These are phyloP conservation scores for Guillardia theta DNA, from an alignment of 78 protist genomes.

Conservation along the genomic window DNA sequence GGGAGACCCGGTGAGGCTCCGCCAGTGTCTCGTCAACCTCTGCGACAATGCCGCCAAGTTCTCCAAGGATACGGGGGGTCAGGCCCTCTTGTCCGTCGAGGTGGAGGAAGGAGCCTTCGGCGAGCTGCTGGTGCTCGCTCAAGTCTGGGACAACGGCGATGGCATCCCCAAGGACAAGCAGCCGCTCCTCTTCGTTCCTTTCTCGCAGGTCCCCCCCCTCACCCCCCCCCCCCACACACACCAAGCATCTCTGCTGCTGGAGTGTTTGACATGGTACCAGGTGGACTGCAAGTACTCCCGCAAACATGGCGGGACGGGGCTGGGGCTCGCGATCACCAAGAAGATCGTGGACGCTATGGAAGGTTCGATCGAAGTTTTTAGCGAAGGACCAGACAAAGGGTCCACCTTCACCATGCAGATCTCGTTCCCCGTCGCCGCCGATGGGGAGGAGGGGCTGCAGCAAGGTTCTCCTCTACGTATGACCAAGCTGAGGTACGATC, in stretches of 20 bases:
- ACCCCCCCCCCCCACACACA: background rate
- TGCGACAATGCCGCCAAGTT: background rate
- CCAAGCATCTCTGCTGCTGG: no score
- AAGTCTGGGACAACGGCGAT: slow-evolving; percentile 3
- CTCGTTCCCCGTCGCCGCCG: no score
- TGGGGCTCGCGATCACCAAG: background rate
- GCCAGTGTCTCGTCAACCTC: background rate
- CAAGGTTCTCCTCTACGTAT: no score
- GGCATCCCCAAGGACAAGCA: background rate
- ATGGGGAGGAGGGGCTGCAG: no score
- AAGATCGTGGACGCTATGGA: background rate
- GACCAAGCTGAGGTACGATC: no score
- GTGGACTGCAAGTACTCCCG: no score
- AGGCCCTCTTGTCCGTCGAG: background rate
- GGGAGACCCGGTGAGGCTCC: no score
- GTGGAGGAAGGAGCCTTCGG: background rate
- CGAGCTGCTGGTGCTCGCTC: background rate
- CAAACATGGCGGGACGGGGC: no score
- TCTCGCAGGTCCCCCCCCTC: background rate
- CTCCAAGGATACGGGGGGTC: background rate
- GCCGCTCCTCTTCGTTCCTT: background rate
- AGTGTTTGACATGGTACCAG: no score
- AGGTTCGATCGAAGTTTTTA: background rate
- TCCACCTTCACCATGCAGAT: no score
- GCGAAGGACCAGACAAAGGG: no score